Conservation (phyloP, 345 rosid genomes). For the Streptanthus diversifolius region DNA sequence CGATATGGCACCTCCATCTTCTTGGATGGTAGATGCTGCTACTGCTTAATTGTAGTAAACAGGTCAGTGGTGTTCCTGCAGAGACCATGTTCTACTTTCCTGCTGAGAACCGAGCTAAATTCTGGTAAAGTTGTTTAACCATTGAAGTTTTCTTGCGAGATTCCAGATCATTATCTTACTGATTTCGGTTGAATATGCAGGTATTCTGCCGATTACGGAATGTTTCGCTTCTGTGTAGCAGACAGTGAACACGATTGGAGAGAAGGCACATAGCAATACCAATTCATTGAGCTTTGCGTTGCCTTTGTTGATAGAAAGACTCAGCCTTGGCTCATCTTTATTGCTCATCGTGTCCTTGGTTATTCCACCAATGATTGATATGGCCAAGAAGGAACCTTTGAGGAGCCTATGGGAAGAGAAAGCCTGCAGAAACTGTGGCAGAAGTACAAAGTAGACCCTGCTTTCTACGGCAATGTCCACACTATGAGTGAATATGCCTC, state of each 20-base stretch:
- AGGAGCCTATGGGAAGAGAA: conserved; percentile 76
- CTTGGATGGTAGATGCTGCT: conserved; percentile 51
- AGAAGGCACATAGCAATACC: conserved; percentile 65
- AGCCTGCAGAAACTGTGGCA: conserved; percentile 81
- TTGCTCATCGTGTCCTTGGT: conserved; percentile 73
- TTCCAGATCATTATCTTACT: neutral
- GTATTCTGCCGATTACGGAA: conserved; percentile 70
- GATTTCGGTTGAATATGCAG: conserved; percentile 29
- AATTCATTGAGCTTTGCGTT: conserved; percentile 62
- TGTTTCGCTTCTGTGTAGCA: conserved; percentile 79
- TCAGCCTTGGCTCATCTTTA: conserved; percentile 84
- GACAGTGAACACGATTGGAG: conserved; percentile 88
- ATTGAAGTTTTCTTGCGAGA: neutral
- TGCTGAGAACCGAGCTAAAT: conserved; percentile 61
- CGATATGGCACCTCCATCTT: conserved; percentile 74
- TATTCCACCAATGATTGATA: conserved; percentile 58
- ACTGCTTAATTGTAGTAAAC: too few relatives aligned
- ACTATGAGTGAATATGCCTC: conserved; percentile 80
- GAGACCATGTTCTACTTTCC: conserved; percentile 67
- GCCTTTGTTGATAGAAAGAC: conserved; percentile 67
- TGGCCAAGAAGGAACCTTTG: conserved; percentile 53
- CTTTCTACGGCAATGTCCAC: conserved; percentile 76
- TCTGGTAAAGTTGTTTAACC: conserved; percentile 35
- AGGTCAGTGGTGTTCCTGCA: conserved; percentile 59
- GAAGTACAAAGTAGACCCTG: conserved; percentile 78